phyloP scores from a whole-genome alignment of 1,284 basidiomycete genomes.

The Malassezia dermatis region DNA sequence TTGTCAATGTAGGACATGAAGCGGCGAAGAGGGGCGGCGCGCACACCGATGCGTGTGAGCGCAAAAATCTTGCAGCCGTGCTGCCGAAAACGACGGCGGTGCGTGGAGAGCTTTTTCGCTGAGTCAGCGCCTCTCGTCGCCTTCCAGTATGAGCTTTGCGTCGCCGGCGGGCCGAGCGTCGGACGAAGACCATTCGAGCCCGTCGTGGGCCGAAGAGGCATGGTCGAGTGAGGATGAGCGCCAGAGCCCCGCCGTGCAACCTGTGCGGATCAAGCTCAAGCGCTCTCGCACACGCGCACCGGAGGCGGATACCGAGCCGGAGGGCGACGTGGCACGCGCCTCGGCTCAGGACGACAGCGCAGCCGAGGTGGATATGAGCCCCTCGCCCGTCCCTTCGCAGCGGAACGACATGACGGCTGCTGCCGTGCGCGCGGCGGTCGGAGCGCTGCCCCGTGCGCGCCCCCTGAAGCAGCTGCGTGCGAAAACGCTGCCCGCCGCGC shows the following conservation, averaged over 20 bases:
- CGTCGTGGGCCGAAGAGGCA: conserved; percentile 5
- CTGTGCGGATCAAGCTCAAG: conserved; percentile 11
- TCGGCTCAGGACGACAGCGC: not conserved
- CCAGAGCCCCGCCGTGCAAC: not conserved
- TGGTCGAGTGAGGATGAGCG: conserved; percentile 12
- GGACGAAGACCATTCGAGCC: conserved; percentile 6
- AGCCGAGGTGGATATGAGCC: not conserved
- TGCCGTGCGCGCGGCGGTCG: not conserved
- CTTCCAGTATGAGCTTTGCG: not conserved
- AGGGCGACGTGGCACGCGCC: not conserved
- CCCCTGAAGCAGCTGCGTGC: conserved; percentile 15
- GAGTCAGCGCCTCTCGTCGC: not conserved
- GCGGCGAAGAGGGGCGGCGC: not conserved
- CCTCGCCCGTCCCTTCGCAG: not conserved
- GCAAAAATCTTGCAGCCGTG: not conserved
- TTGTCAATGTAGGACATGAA: conserved; percentile 11
- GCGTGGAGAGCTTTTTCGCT: not conserved
- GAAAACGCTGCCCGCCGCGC: conserved; percentile 8
- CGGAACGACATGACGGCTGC: not conserved
- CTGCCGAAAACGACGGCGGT: not conserved
- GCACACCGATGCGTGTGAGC: not conserved
- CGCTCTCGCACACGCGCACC: not conserved
- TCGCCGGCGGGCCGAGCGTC: not conserved
- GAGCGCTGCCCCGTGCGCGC: not conserved
- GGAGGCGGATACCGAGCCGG: not conserved